Base-by-base conservation (phyloP, 2,329 filamentous ascomycete species). In the Corynespora cassiicola region DNA sequence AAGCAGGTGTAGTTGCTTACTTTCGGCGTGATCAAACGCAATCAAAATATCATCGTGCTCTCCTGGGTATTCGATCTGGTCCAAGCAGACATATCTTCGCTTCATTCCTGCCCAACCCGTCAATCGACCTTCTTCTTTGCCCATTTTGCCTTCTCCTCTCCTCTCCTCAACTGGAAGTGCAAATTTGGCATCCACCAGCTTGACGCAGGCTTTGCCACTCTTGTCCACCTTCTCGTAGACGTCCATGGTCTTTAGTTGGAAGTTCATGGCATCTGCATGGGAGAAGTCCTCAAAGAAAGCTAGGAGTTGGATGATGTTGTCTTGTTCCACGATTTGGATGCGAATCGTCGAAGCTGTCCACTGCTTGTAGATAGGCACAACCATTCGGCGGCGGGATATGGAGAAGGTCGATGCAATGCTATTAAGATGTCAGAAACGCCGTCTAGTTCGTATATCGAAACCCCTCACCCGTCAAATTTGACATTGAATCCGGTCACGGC, bases 41-140 rank as follows among this genome's bases (percentile, higher is more conserved):
- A 96, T 85, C 8, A 85, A 81, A 52, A 96, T 89, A 71, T 96
- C 91, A 66, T 96, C 91, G 69, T 96, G 90, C 71, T 96, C 91
- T 33, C 88, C 88, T 1, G 90, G 88, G 66, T 95, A 88, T 56
- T 96, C 90, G 12, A 90, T 86, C 66, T 90, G 81, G 67, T 96
- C 91, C 42, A 96, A 71, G 63, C 88, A 94, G 24, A 95, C 79
- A 71, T 92, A 96, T 17, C 83, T 80, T 62, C 84, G 81, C 45
- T 85, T 83, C 30, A 81, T 76, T 69, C 45, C 75, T 69, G 50
- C 76, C 75, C 42, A 74, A 67, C 27, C 78, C 66, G 52, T 80
- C 55, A 58, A 72, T 19, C 52, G 47, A 0, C 62, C 63, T 36
- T 76, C 77, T 42, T 77, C 75, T 21, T 75, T 77, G 3, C 78